A percentile compares a stretch with the other conserved stretches of the same genome.
Evolutionary conservation across 2,329 filamentous ascomycete genomes (phyloP).

Genomic region (Huntiella omanensis): DNA sequence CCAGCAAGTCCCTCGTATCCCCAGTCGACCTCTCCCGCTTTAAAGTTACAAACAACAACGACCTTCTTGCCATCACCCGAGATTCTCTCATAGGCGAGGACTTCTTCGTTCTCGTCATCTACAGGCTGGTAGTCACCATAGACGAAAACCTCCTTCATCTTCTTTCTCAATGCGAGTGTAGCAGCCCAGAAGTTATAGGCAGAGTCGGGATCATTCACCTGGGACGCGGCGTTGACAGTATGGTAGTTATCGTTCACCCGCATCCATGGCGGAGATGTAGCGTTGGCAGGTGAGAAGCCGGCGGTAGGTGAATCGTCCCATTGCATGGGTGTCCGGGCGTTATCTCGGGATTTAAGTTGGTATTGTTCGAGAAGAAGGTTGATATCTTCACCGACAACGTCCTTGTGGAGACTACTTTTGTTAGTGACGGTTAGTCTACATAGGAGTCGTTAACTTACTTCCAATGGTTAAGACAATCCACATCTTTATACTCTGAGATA

Average conservation of each 20-base stretch:
- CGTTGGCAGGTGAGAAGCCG: constrained; percentile 38
- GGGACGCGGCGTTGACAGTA: constrained; percentile 41
- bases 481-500: constrained; percentile 49
- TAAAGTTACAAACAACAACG: constrained; percentile 23
- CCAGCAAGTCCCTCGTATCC: neutral
- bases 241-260: constrained; percentile 43
- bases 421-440: neutral
- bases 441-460: constrained; percentile 17
- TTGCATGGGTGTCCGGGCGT: constrained; percentile 53
- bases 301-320: constrained; percentile 43
- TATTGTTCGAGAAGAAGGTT: constrained; percentile 25
- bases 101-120: constrained; percentile 17
- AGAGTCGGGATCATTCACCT: constrained; percentile 28
- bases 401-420: constrained; percentile 19
- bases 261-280: constrained; percentile 43
- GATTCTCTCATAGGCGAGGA: constrained; percentile 22
- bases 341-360: constrained; percentile 44
- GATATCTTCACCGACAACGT: constrained; percentile 20
- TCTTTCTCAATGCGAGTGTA: constrained; percentile 40
- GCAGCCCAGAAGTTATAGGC: constrained; percentile 43
- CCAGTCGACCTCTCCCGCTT: constrained; percentile 18
- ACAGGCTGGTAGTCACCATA: constrained; percentile 32
- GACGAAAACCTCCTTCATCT: constrained; percentile 42
- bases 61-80: constrained; percentile 18
- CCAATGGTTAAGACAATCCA: constrained; percentile 38